Percentiles rank a stretch among this genome's conserved stretches.
phyloP scores from a whole-genome alignment of 2,329 filamentous ascomycete genomes.

The Neofusicoccum sp. region DNA sequence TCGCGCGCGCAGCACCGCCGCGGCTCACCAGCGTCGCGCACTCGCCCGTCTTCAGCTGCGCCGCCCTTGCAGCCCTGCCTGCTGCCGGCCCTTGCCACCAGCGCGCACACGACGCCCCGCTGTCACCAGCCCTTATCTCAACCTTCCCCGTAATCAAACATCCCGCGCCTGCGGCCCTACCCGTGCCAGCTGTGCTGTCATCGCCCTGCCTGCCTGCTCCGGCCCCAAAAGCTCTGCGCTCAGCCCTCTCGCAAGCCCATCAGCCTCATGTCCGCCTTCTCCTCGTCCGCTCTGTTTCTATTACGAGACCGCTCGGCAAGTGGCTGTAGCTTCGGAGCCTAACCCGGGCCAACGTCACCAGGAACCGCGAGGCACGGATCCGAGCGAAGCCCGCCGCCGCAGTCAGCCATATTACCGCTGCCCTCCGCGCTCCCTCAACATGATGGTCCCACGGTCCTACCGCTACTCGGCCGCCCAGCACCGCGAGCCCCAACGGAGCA shows the following conservation, averaged over 20 bases:
- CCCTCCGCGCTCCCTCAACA: constrained; percentile 21
- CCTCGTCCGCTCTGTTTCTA: constrained; percentile 3
- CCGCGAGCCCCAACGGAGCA: background rate
- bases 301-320: constrained; percentile 19
- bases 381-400: background rate
- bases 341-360: constrained; percentile 16
- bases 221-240: background rate
- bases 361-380: background rate
- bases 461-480: constrained; percentile 39
- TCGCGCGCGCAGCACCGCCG: too few relatives aligned
- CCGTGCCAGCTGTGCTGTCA: background rate
- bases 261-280: background rate
- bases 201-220: background rate
- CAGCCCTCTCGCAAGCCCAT: constrained; percentile 19
- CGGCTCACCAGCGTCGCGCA: too few relatives aligned
- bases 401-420: constrained; percentile 14
- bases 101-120: background rate
- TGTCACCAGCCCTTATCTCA: background rate
- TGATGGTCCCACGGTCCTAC: constrained; percentile 49
- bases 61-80: constrained; percentile 12
- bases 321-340: constrained; percentile 14
- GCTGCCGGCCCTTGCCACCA: background rate
- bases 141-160: background rate
- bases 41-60: too few relatives aligned
- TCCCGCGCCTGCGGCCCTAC: constrained; percentile 6